phyloP scores from a whole-genome alignment of 305 asterid genomes.

The Nicotiana rustica region DNA sequence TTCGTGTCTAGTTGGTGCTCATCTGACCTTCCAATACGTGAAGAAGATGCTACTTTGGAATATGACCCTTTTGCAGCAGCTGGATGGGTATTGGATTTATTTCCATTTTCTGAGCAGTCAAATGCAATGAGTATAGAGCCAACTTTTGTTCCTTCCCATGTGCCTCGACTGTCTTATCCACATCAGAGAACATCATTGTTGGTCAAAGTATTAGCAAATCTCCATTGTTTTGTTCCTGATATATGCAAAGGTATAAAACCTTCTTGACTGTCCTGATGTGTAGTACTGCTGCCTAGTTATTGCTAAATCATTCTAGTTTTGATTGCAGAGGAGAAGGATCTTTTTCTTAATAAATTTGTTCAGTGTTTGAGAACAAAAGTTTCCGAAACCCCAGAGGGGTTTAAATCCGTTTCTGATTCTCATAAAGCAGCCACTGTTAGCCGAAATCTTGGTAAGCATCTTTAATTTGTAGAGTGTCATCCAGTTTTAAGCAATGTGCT shows the following conservation, averaged over 20 bases:
- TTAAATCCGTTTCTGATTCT: constrained; percentile 55
- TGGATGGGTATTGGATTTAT: constrained; percentile 48
- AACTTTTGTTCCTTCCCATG: constrained; percentile 53
- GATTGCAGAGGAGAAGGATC: constrained; percentile 92
- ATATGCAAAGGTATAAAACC: constrained; percentile 83
- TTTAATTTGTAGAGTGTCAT: constrained; percentile 36
- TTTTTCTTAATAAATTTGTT: constrained; percentile 80
- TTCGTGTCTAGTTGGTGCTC: constrained; percentile 96
- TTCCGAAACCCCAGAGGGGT: constrained; percentile 52
- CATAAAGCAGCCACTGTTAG: constrained; percentile 60
- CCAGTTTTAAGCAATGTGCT: constrained; percentile 36
- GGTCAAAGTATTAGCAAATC: constrained; percentile 96
- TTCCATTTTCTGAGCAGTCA: constrained; percentile 39
- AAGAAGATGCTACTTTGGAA: constrained; percentile 84
- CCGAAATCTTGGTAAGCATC: constrained; percentile 71
- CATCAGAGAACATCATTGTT: constrained; percentile 89
- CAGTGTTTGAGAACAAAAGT: constrained; percentile 71
- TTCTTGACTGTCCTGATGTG: background rate
- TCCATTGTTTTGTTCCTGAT: constrained; percentile 92
- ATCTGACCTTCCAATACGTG: constrained; percentile 79
- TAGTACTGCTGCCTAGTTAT: constrained; percentile 32
- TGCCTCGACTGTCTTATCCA: constrained; percentile 80
- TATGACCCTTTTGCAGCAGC: constrained; percentile 64
- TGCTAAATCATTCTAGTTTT: constrained; percentile 38
- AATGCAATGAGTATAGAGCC: constrained; percentile 39